phyloP scores from a whole-genome alignment of 176 grass and related monocot genomes.

The Pontederia paniculata region DNA sequence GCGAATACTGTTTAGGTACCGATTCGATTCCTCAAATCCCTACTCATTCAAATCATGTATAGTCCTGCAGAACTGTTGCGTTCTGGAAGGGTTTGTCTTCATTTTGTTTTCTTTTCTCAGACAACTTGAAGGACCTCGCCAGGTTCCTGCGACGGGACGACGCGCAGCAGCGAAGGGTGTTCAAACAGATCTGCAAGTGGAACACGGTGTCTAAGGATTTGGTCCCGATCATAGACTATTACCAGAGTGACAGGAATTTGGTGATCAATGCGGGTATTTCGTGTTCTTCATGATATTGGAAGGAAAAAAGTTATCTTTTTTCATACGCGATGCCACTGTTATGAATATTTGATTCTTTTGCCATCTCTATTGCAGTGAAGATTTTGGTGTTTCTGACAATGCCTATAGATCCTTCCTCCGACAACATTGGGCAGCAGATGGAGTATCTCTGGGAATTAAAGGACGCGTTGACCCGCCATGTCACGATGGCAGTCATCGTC shows the following conservation, averaged over 20 bases:
- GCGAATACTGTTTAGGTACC: slow-evolving; percentile 68
- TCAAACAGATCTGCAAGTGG: slow-evolving; percentile 93
- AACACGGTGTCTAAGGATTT: slow-evolving; percentile 58
- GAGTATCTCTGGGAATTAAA: slow-evolving; percentile 96
- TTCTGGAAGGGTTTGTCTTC: background rate
- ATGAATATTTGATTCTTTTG: background rate
- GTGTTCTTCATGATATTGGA: too few species aligned
- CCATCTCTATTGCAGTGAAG: slow-evolving; percentile 44
- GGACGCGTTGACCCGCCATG: slow-evolving; percentile 43
- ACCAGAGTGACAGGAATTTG: slow-evolving; percentile 61
- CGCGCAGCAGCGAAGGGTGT: slow-evolving; percentile 54
- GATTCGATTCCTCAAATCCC: background rate
- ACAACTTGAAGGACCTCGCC: slow-evolving; percentile 80
- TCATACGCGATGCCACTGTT: background rate
- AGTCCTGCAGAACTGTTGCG: background rate
- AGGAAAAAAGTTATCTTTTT: slow-evolving; percentile 1
- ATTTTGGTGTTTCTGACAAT: slow-evolving; percentile 95
- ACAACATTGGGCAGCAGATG: slow-evolving; percentile 64
- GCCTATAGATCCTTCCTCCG: slow-evolving; percentile 67
- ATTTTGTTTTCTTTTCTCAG: slow-evolving; percentile 19
- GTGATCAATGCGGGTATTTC: slow-evolving; percentile 45
- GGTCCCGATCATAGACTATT: slow-evolving; percentile 73
- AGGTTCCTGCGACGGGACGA: slow-evolving; percentile 69
- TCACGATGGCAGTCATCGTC: slow-evolving; percentile 61
- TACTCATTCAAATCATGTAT: background rate